Percentiles rank a stretch among this genome's conserved stretches.
Conservation (phyloP, 2,329 filamentous ascomycete species). For the Teratosphaeria zuluensis region DNA sequence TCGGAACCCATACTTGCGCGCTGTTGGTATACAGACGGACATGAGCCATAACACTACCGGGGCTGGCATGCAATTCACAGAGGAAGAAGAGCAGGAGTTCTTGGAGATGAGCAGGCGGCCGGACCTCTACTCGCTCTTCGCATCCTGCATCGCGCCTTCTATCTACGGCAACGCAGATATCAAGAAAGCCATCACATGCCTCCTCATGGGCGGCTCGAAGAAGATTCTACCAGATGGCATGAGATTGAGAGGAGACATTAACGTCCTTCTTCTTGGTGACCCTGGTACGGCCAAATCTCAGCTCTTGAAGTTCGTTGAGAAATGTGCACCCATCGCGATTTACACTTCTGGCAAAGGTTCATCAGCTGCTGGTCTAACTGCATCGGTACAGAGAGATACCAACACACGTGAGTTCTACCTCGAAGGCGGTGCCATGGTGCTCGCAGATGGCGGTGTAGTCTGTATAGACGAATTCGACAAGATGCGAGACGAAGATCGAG, state of each 20-base stretch:
- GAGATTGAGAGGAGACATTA: constrained; percentile 95
- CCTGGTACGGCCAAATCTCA: constrained; percentile 98
- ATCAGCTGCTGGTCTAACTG: constrained; percentile 91
- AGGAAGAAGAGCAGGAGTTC: constrained; percentile 97
- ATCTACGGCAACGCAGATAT: constrained; percentile 96
- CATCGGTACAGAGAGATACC: constrained; percentile 88
- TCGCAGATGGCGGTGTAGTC: constrained; percentile 91
- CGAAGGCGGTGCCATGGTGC: constrained; percentile 95
- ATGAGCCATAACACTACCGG: constrained; percentile 75
- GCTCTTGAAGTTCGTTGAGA: constrained; percentile 92
- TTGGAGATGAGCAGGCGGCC: constrained; percentile 79
- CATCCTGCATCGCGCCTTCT: constrained; percentile 87
- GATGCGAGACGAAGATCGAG: constrained; percentile 96
- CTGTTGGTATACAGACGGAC: constrained; percentile 85
- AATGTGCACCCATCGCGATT: constrained; percentile 90
- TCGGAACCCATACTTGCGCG: constrained; percentile 85
- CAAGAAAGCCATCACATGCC: constrained; percentile 92
- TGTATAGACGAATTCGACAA: constrained; percentile 99
- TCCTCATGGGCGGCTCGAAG: constrained; percentile 89
- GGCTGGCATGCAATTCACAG: constrained; percentile 64
- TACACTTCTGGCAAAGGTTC: constrained; percentile 98
- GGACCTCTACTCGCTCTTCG: constrained; percentile 85
- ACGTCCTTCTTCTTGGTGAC: constrained; percentile 90
- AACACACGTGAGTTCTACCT: constrained; percentile 93
- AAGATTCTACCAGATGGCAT: constrained; percentile 97